phyloP scores from a whole-genome alignment of 176 grass and related monocot species.

The Aegilops sharonensis region DNA sequence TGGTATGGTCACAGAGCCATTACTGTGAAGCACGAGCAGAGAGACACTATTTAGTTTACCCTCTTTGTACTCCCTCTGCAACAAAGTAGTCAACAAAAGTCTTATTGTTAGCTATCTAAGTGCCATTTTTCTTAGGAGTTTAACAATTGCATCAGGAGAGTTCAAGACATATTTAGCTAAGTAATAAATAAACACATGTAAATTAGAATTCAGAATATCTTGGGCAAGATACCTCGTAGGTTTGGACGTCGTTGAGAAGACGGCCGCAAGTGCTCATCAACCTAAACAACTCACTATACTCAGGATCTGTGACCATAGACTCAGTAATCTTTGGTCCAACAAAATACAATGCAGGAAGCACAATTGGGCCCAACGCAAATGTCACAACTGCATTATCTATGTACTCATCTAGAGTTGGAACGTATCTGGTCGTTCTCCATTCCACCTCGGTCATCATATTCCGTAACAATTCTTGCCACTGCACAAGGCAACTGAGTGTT shows the following conservation, averaged over 20 bases:
- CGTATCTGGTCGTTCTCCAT: constrained; percentile 29
- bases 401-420: constrained; percentile 54
- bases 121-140: not conserved
- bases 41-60: constrained; percentile 56
- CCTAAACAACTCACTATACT: constrained; percentile 43
- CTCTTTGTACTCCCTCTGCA: constrained; percentile 50
- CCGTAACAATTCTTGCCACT: constrained; percentile 55
- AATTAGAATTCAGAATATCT: not conserved
- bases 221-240: constrained; percentile 38
- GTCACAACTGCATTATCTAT: constrained; percentile 44
- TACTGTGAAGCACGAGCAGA: constrained; percentile 1
- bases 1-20: constrained; percentile 24
- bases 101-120: not conserved
- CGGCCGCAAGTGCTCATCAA: constrained; percentile 55
- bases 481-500: not conserved
- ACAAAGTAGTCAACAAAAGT: not conserved
- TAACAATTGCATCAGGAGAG: not conserved
- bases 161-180: not conserved
- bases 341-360: constrained; percentile 49
- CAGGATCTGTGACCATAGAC: constrained; percentile 22
- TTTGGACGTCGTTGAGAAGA: constrained; percentile 57
- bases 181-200: not conserved
- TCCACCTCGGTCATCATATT: constrained; percentile 68
- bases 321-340: constrained; percentile 48
- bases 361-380: constrained; percentile 56